Base-by-base conservation (phyloP, 106 monocot genomes). In the Acanthochlamys bracteata region DNA sequence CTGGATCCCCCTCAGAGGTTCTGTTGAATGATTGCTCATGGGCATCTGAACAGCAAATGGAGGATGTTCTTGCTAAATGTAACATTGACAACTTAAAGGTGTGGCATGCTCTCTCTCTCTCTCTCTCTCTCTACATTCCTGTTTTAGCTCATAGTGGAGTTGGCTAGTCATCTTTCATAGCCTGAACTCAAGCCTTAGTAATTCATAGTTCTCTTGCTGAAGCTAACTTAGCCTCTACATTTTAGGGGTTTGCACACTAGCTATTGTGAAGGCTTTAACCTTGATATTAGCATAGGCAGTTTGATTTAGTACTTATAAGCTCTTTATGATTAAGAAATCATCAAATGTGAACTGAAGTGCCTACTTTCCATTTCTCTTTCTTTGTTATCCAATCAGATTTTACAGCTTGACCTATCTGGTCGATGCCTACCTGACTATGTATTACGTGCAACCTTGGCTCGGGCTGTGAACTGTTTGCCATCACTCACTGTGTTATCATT, bases 351-450 rank as follows among this genome's bases (percentile, higher is more conserved):
- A 19, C 53, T 54, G 19, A 54, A 16, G 25, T 39, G 15, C 15
- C 25, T 10, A 16, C 23, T 66, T 71, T 53, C 7, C 63, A 11
- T 51, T 41, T 55, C 57, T 23, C 23, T 3, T 24, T 25, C 22
- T 58, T n/a, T 3, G 6, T 8, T 15, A n/a, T 39, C 6, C 10
- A 67, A 66, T 17, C 78, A 94, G 93, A 77, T 78, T 41, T 25
- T 90, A 16, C 71, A 87, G 21, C 90, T 95, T 43, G 75, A 90
- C 51, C 40, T 84, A 11, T 79, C 76, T 68, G 94, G 90, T 0
- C 76, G 90, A 47, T 84, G 94, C 64, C 22, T 95, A 67, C 79
- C 86, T 67, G 94, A 95, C 63, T 77, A 73, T 69, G 67, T 84
- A n/a, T 24, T 95, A 68, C 59, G 39, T 42, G 59, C 69, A 53